A percentile compares a stretch with the other conserved stretches of the same genome.
These are phyloP conservation scores for Sphenostylis stenocarpa DNA, from an alignment of 306 rosid genomes.

Conservation along the genomic window DNA sequence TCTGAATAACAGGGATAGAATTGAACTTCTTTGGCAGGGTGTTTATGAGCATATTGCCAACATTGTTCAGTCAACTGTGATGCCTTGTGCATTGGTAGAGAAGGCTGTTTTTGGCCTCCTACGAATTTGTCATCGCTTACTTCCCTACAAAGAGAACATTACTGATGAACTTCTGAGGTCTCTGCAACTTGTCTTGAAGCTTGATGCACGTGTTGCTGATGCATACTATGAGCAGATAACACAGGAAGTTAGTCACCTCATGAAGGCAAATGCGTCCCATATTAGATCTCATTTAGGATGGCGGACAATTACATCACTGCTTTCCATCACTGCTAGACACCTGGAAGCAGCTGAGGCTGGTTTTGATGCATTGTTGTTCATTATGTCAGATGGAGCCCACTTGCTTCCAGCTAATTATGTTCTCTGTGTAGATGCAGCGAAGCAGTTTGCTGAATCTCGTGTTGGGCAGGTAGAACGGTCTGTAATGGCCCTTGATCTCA, in stretches of 20 bases:
- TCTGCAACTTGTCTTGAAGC: conserved; percentile 90
- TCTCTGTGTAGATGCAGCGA: conserved; percentile 79
- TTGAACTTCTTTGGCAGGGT: conserved; percentile 88
- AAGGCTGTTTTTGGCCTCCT: conserved; percentile 96
- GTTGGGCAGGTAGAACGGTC: conserved; percentile 92
- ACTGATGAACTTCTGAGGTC: conserved; percentile 92
- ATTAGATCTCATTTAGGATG: conserved; percentile 89
- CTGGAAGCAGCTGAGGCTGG: conserved; percentile 92
- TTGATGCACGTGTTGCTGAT: conserved; percentile 97
- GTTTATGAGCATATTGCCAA: conserved; percentile 85
- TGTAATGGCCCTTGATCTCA: conserved; percentile 74
- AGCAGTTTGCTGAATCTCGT: conserved; percentile 96
- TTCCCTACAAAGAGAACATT: conserved; percentile 96
- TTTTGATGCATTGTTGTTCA: conserved; percentile 75
- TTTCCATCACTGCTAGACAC: conserved; percentile 89
- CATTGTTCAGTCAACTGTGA: conserved; percentile 87
- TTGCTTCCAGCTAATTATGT: conserved; percentile 82
- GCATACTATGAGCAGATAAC: conserved; percentile 92
- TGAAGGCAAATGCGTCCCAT: conserved; percentile 92
- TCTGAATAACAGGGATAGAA: conserved; percentile 90
- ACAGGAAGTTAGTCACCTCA: conserved; percentile 89
- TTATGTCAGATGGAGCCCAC: conserved; percentile 89
- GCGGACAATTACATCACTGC: conserved; percentile 85
- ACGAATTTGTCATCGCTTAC: conserved; percentile 87
- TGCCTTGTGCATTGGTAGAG: conserved; percentile 91